These are phyloP conservation scores for Clitocybe nebularis DNA, from an alignment of 1,284 basidiomycete genomes.

Conservation along the genomic window DNA sequence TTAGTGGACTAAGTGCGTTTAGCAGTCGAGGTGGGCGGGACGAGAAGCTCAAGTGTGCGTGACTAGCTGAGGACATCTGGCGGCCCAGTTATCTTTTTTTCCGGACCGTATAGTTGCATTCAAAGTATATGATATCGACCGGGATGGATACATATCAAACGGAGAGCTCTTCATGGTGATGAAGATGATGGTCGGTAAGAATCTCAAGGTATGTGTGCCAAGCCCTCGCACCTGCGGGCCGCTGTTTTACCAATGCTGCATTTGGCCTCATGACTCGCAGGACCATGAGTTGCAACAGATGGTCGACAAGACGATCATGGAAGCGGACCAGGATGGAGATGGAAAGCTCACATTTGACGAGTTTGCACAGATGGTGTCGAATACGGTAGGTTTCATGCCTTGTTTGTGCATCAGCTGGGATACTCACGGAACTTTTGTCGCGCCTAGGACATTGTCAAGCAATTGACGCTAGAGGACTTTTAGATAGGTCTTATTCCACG, in stretches of 20 bases:
- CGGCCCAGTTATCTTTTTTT: not conserved
- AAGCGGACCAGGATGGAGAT: constrained; percentile 97
- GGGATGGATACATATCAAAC: constrained; percentile 96
- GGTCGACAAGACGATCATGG: constrained; percentile 99
- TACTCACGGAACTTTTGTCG: too few relatives aligned
- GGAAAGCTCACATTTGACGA: constrained; percentile 97
- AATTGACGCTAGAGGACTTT: constrained; percentile 96
- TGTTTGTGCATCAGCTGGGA: too few relatives aligned
- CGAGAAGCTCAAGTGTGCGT: constrained; percentile 93
- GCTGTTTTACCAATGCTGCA: too few relatives aligned
- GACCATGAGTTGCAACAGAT: constrained; percentile 99
- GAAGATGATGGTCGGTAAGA: constrained; percentile 99
- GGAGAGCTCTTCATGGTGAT: constrained; percentile 97
- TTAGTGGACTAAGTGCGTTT: constrained; percentile 95
- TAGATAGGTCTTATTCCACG: too few relatives aligned
- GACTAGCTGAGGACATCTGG: constrained; percentile 3
- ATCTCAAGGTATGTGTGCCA: constrained; percentile 72
- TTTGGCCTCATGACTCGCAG: constrained; percentile 32
- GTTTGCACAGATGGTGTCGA: constrained; percentile 95
- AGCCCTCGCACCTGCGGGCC: too few relatives aligned
- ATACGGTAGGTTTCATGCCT: constrained; percentile 69
- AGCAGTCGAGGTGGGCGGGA: constrained; percentile 94
- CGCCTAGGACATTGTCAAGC: constrained; percentile 85
- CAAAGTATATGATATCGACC: constrained; percentile 98
- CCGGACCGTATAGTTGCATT: constrained; percentile 71